Base-by-base conservation (phyloP, 73 alveolate genomes). In the Tetrahymena borealis region DNA sequence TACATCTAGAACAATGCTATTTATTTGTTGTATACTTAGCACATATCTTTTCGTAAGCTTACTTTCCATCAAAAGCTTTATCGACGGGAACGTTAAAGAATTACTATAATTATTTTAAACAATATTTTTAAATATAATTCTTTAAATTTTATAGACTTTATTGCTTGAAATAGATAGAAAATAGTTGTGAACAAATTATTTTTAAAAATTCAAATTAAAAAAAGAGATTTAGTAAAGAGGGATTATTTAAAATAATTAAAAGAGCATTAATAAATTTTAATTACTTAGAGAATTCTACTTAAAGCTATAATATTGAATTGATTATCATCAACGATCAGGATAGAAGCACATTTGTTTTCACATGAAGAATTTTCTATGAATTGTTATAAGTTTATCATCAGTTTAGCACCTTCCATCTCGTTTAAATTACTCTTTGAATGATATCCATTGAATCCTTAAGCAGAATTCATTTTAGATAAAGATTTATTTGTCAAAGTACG, bases 11-110 rank as follows among this genome's bases (percentile, higher is more conserved):
- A n/a, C 85, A 60, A 60, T 20, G 11, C 10, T 93, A 33, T 85
- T 93, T 33, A 32, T 38, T 33, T 18, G 20, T 24, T 40, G 90
- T 38, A 40, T 39, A 35, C 24, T 40, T 85, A 38, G 33, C 20
- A 33, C 39, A 32, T 15, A 60, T 60, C 85, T 60, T 60, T 38
- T 93, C 40, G 32, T 40, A 40, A 11, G 95, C 95, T 36, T 93
- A 33, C 15, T 85, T 78, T 11, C 95, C 95, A 93, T 93, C 95
- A 39, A 79, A 93, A 32, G 92, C 95, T 79, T 40, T 33, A 32
- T 93, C 95, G 18, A 91, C 28, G n/a, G 85, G 85, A 4, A n/a
- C 85, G 28, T 60, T 60, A 35, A 60, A 60, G 28, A 60, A 60
- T 60, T 60, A 28, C 85, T 60, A 60, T n/a, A n/a, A n/a, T n/a